phyloP scores from a whole-genome alignment of 2,329 filamentous ascomycete species.

The Hymenoscyphus fructigenus region DNA sequence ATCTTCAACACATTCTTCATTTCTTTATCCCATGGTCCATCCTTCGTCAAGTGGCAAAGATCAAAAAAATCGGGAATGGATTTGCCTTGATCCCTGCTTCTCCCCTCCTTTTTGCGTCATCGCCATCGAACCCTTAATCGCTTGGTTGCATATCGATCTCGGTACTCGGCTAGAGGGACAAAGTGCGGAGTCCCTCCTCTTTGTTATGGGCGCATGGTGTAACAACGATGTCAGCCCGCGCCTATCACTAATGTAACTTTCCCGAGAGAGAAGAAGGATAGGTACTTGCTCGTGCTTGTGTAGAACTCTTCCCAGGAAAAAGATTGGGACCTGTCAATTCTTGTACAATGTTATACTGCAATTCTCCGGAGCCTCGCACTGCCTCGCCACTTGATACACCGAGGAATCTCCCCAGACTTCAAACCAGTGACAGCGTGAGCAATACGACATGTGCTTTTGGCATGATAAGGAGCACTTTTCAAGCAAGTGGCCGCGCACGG shows the following conservation, averaged over 20 bases:
- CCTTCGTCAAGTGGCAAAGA: background rate
- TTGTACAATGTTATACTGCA: background rate
- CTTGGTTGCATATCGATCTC: background rate
- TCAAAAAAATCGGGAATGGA: background rate
- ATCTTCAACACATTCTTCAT: background rate
- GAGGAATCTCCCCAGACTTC: background rate
- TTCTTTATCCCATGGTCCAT: background rate
- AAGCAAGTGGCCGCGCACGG: background rate
- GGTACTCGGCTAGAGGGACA: background rate
- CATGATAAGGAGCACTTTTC: background rate
- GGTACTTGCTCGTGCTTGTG: background rate
- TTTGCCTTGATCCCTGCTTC: background rate
- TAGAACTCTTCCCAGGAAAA: background rate
- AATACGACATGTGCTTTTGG: background rate
- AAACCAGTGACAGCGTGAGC: background rate
- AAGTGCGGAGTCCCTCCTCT: background rate
- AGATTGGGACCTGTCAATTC: background rate
- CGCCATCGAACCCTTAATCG: background rate
- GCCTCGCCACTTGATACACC: background rate
- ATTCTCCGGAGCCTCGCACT: background rate
- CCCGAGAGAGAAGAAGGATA: background rate
- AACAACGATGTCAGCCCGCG: background rate
- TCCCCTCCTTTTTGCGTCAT: slow-evolving; percentile 2
- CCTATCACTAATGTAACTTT: background rate
- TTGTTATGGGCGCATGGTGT: background rate